Evolutionary conservation across 139 green algal species (phyloP).

Genomic region (Pleodorina starrii): DNA sequence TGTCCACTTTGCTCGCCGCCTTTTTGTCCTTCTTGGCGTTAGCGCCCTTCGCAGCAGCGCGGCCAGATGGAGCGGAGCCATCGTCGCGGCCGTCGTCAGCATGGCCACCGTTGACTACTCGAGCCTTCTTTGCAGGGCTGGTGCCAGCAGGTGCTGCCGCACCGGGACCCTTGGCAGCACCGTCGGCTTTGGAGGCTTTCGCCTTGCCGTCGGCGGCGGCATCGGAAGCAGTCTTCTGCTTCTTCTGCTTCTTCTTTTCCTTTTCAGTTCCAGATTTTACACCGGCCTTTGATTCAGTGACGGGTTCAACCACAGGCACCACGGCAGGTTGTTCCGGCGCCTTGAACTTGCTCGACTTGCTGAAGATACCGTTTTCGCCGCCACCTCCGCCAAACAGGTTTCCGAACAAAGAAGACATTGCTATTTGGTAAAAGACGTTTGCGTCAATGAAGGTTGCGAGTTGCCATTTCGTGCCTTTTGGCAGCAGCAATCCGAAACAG

Average conservation of each 20-base stretch:
- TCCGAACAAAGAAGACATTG: constrained; percentile 30
- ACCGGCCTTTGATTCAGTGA: background rate
- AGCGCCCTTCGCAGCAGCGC: no score
- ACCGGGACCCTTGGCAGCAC: background rate
- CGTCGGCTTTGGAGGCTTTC: background rate
- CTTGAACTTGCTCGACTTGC: constrained; percentile 40
- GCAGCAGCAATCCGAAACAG: background rate
- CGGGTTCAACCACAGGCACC: background rate
- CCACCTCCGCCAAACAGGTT: constrained; percentile 23
- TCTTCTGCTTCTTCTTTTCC: background rate
- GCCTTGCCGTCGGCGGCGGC: background rate
- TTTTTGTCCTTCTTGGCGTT: no score
- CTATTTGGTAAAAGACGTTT: no score
- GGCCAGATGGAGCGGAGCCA: no score
- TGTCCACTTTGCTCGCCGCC: no score
- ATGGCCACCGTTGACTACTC: no score
- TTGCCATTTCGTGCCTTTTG: background rate
- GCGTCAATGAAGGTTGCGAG: no score
- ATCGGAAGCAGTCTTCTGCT: background rate
- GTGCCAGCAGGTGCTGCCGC: background rate
- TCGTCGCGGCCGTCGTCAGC: no score
- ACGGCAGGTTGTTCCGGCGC: background rate
- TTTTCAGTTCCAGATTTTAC: background rate
- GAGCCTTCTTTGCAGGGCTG: no score
- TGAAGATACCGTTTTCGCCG: constrained; percentile 15